A percentile compares a stretch with the other conserved stretches of the same genome.
Evolutionary conservation across 805 yeast genomes (phyloP).

Genomic region (Myxozyma geophila): DNA sequence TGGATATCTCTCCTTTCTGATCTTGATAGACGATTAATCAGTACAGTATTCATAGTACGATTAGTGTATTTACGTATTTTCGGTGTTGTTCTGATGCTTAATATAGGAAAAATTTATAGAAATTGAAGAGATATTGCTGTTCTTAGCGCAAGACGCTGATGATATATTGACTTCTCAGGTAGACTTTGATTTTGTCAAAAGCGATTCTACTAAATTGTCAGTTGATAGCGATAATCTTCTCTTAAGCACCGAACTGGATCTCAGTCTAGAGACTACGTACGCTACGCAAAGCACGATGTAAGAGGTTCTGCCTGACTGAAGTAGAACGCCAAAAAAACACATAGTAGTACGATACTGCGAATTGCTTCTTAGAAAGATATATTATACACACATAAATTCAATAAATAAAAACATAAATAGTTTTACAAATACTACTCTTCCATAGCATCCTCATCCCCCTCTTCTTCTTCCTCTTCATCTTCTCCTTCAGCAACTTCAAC

Average conservation of each 20-base stretch:
- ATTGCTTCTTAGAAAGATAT: neutral
- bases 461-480: constrained; percentile 39
- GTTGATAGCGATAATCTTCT: neutral
- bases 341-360: neutral
- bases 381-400: neutral
- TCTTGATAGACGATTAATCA: neutral
- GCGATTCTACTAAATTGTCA: constrained; percentile 8
- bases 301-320: neutral
- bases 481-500: constrained; percentile 40
- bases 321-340: neutral
- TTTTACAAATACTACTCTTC: constrained; percentile 8
- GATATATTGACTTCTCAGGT: constrained; percentile 1
- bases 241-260: neutral
- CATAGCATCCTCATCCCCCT: constrained; percentile 28
- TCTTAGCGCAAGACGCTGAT: neutral
- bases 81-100: neutral
- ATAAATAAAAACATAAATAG: neutral
- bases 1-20: neutral
- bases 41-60: constrained; percentile 1
- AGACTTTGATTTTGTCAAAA: neutral
- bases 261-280: neutral
- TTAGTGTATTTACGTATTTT: neutral
- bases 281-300: neutral
- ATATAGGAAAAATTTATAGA: constrained; percentile 16
- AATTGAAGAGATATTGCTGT: neutral